Percentiles rank a stretch among this genome's conserved stretches.
These are phyloP conservation scores for Hamigera avellanea DNA, from an alignment of 495 filamentous ascomycete species.

Conservation along the genomic window DNA sequence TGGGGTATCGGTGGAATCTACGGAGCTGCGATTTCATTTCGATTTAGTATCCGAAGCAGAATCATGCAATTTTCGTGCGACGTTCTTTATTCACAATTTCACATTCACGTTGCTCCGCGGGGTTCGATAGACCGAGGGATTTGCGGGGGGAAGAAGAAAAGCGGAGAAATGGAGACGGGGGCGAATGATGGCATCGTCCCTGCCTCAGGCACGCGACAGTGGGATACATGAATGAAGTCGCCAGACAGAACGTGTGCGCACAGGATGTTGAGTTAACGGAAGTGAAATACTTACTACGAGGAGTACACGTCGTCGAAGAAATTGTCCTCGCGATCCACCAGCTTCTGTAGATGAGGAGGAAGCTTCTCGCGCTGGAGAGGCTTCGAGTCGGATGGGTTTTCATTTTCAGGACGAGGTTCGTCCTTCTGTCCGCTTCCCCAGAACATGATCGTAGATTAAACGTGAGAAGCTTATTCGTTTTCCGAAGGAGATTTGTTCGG, in stretches of 20 bases:
- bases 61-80: no score
- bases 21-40: constrained; percentile 37
- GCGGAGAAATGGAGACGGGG: neutral
- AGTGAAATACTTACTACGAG: constrained; percentile 79
- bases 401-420: constrained; percentile 17
- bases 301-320: constrained; percentile 69
- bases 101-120: no score
- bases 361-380: constrained; percentile 52
- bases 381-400: constrained; percentile 18
- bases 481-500: no score
- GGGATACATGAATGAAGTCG: no score
- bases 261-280: no score
- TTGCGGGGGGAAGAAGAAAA: constrained; percentile 1
- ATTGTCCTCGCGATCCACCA: constrained; percentile 65
- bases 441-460: constrained; percentile 22
- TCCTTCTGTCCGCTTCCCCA: constrained; percentile 22
- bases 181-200: no score
- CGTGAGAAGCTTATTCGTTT: neutral
- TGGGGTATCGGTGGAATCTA: constrained; percentile 71
- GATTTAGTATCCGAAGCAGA: no score
- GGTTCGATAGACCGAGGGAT: neutral
- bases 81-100: no score
- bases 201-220: constrained; percentile 1
- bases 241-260: no score
- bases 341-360: constrained; percentile 56